These are phyloP conservation scores for Sporothrix variecibatus DNA, from an alignment of 2,329 filamentous ascomycete genomes.

Conservation along the genomic window DNA sequence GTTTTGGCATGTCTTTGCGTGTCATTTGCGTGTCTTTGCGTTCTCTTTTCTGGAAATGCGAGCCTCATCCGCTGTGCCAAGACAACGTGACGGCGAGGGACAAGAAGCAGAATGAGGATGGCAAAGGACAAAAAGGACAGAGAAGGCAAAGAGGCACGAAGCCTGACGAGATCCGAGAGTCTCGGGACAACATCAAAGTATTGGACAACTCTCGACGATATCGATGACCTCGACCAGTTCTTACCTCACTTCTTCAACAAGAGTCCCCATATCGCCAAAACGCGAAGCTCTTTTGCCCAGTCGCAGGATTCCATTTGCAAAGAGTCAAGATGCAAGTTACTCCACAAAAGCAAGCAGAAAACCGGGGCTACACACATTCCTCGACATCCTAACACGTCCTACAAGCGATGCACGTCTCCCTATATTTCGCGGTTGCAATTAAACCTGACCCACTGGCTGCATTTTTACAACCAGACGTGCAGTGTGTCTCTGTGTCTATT, in stretches of 20 bases:
- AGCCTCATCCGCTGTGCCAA: background rate
- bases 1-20: background rate
- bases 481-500: background rate
- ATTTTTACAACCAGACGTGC: background rate
- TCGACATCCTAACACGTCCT: too few species aligned
- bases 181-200: background rate
- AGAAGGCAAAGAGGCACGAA: background rate
- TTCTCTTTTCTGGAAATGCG: background rate
- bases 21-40: background rate
- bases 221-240: background rate
- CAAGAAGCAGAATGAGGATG: background rate
- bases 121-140: background rate
- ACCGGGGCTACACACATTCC: background rate
- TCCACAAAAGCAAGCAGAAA: background rate
- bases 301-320: background rate
- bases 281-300: background rate
- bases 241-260: background rate
- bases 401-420: slow-evolving; percentile 2
- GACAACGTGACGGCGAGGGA: background rate
- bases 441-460: slow-evolving; percentile 15
- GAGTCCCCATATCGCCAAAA: background rate
- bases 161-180: background rate
- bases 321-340: background rate
- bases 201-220: background rate
- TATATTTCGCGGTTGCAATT: slow-evolving; percentile 8